Conservation (phyloP, 139 green algal genomes). For the Yamagishiella unicocca region DNA sequence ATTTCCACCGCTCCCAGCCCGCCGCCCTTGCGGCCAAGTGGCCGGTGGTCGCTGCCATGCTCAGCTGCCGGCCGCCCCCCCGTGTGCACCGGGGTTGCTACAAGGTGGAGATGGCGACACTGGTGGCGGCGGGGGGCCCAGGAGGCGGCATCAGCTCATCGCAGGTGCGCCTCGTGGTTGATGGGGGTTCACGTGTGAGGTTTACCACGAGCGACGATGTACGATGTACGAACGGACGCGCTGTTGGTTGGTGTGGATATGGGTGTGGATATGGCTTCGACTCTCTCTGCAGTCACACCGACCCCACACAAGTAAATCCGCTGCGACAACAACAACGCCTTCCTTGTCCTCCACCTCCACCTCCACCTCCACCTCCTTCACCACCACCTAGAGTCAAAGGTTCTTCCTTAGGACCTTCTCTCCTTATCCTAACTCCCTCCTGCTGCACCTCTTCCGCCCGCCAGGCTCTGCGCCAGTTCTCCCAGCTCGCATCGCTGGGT, state of each 20-base stretch:
- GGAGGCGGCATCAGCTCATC: slow-evolving; percentile 46
- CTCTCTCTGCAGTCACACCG: neutral
- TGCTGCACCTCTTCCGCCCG: no score
- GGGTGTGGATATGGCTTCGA: neutral
- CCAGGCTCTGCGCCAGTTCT: slow-evolving; percentile 67
- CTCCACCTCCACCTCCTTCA: no score
- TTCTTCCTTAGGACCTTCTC: no score
- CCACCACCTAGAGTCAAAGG: no score
- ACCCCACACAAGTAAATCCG: no score
- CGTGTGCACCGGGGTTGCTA: slow-evolving; percentile 48
- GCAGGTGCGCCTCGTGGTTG: slow-evolving; percentile 21
- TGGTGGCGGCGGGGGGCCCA: slow-evolving; percentile 46
- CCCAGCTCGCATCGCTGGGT: slow-evolving; percentile 61
- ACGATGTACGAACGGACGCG: no score
- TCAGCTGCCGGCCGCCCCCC: slow-evolving; percentile 40
- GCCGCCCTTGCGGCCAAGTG: slow-evolving; percentile 45
- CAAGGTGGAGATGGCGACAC: slow-evolving; percentile 56
- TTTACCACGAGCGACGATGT: no score
- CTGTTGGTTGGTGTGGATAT: no score
- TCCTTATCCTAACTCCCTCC: no score
- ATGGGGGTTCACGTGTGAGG: no score
- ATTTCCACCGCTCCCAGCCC: slow-evolving; percentile 59
- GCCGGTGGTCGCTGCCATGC: slow-evolving; percentile 55
- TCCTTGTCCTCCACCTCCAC: no score
- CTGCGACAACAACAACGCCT: no score